Evolutionary conservation across 305 asterid genomes (phyloP).

Genomic region (Solanum aculeatissimum): DNA sequence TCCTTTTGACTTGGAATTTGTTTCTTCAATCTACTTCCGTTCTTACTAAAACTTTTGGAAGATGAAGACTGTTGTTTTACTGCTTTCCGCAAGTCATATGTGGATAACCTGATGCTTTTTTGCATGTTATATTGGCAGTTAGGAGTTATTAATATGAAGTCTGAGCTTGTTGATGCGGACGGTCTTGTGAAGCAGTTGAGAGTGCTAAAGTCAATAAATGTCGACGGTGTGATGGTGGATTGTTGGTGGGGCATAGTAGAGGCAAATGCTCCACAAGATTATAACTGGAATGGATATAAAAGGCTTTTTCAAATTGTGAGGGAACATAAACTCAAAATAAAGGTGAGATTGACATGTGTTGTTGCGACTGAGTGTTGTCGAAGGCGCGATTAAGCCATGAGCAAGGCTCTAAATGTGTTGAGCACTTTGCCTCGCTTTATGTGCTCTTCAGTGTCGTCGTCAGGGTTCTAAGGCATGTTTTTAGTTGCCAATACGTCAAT

Average conservation of each 20-base stretch:
- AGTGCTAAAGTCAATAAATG: constrained; percentile 53
- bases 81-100: background rate
- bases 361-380: background rate
- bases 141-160: constrained; percentile 72
- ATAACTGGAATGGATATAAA: constrained; percentile 73
- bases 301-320: constrained; percentile 51
- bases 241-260: constrained; percentile 99
- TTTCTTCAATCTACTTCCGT: background rate
- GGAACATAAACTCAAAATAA: constrained; percentile 49
- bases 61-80: background rate
- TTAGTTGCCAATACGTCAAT: too few relatives aligned
- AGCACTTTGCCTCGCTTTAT: too few relatives aligned
- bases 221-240: constrained; percentile 81
- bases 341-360: constrained; percentile 27
- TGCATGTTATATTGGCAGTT: constrained; percentile 40
- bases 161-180: constrained; percentile 84
- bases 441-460: too few relatives aligned
- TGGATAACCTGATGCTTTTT: constrained; percentile 6
- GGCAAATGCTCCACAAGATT: constrained; percentile 54
- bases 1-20: background rate
- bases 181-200: constrained; percentile 71
- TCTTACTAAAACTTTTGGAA: background rate
- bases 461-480: too few relatives aligned
- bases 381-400: too few relatives aligned
- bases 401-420: too few relatives aligned